Base-by-base conservation (phyloP, 202 grass and related monocot genomes). In the Musa balbisiana region DNA sequence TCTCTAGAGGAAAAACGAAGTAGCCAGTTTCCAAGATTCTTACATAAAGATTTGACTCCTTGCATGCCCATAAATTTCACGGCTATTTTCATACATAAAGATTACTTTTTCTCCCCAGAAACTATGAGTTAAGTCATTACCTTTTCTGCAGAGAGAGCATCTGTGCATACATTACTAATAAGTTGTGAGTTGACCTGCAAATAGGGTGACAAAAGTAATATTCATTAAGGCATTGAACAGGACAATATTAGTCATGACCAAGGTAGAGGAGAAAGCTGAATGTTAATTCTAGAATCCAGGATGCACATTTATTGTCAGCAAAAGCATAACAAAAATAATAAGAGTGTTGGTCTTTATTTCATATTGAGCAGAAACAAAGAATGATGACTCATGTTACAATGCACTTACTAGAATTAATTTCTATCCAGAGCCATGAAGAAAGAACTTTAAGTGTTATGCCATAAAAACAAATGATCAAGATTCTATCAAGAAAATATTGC, bases 61-160 rank as follows among this genome's bases (percentile, higher is more conserved):
- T 43, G 33, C 33, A 43, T 43, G 4, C 1, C 5, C 33, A 43
- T 43, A 43, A 6, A 43, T 43, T 43, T 43, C 33, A 43, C 4
- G 5, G 33, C 33, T 43, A 43, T 43, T 43, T 43, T 43, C 33
- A 43, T 43, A 43, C 33, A 43, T 43, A 5, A 43, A 43, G 5
- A 43, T 43, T 43, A 43, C 33, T 8, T 43, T 6, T 43, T 43
- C 33, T 43, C 33, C 33, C 33, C 33, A 43, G 33, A 43, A 43
- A 8, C 33, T 43, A 27, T 27, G 33, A 43, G 33, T 43, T 55
- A 74, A 78, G 75, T 3, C 52, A 73, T 74, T 91, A 98, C 94
- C 94, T 98, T 98, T 83, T 98, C 94, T 75, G 94, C 94, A 67
- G 94, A 98, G 62, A 98, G 83, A 78, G 94, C 94, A 89, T 98